Base-by-base conservation (phyloP, 1,139 yeast genomes). In the Pichiaceae sp. region DNA sequence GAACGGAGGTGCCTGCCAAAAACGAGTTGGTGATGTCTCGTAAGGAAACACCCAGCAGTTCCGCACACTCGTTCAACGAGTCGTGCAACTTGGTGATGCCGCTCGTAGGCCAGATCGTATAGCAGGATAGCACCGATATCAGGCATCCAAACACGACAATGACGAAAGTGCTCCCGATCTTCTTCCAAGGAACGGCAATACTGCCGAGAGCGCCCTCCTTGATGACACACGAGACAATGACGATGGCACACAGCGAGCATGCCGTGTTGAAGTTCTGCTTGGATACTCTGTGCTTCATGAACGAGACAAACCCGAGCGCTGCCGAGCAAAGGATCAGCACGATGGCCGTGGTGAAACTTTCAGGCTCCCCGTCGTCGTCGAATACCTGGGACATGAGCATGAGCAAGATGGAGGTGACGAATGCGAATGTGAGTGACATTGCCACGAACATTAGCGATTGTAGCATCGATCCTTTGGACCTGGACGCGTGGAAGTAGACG, bases 401-500 rank as follows among this genome's bases (percentile, higher is more conserved):
- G 32, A 86, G 71, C 1, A 65, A 52, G 25, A 78, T 56, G 2
- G 84, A 72, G 4, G 79, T 68, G 1, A 67, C 43, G 35, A 80
- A 70, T 35, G 82, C 72, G 60, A 70, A 83, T 1, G 63, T 40
- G 16, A 84, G 57, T 1, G 89, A 68, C 3, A 72, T 43, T 0
- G 68, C 48, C 11, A 78, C 91, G 59, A 74, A 85, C 32, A 74
- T 51, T 17, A 82, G 57, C 8, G 87, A 76, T 52, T 84, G 87
- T 40, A 77, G 72, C 93, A 84, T 84, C 18, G 85, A 75, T 0
- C 95, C 95, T 39, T 75, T 72, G 1, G 93, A 71, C 37, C 95
- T 59, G 3, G 89, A 73, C 0, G 95, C 91, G 50, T 84, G 93
- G 62, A 85, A 84, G 56, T 85, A 85, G 3, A 84, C 93, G 1